A percentile compares a stretch with the other conserved stretches of the same genome.
Evolutionary conservation across 345 rosid genomes (phyloP).

Genomic region (Euphorbia tirucalli): DNA sequence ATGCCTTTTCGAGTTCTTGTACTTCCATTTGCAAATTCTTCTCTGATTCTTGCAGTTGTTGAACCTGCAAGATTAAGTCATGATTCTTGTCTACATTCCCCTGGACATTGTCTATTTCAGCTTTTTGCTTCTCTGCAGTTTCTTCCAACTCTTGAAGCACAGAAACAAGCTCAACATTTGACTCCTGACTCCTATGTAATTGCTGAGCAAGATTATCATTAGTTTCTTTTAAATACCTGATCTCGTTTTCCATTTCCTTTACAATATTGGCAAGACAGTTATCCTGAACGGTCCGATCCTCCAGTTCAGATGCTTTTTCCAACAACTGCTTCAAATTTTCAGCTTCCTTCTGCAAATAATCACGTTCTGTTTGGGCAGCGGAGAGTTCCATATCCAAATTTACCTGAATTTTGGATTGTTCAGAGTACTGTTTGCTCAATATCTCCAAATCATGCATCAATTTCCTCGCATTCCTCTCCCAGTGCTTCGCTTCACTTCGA

Average conservation of each 20-base stretch:
- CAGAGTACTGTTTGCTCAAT: constrained; percentile 40
- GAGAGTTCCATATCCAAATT: constrained; percentile 43
- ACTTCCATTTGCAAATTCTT: constrained; percentile 33
- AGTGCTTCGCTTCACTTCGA: constrained; percentile 46
- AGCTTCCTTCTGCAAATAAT: constrained; percentile 44
- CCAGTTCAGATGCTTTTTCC: constrained; percentile 23
- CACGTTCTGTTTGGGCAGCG: constrained; percentile 41
- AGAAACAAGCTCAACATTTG: constrained; percentile 55
- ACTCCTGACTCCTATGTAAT: constrained; percentile 57
- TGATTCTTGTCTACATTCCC: constrained; percentile 29
- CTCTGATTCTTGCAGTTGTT: constrained; percentile 37
- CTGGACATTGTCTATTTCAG: constrained; percentile 37
- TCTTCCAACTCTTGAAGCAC: constrained; percentile 60
- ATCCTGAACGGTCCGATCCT: constrained; percentile 26
- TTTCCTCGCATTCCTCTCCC: constrained; percentile 54
- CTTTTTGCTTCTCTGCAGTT: constrained; percentile 46
- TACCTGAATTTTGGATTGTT: constrained; percentile 38
- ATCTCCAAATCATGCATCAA: constrained; percentile 46
- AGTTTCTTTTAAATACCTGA: constrained; percentile 42
- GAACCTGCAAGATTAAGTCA: constrained; percentile 24
- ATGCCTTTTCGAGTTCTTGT: constrained; percentile 34
- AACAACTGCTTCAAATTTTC: constrained; percentile 37
- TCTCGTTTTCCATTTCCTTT: constrained; percentile 50
- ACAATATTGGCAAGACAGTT: constrained; percentile 15
- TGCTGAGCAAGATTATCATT: constrained; percentile 44